Percentiles rank a stretch among this genome's conserved stretches.
Evolutionary conservation across 805 yeast species (phyloP).

Genomic region (Sugiyamaella chiloensis): DNA sequence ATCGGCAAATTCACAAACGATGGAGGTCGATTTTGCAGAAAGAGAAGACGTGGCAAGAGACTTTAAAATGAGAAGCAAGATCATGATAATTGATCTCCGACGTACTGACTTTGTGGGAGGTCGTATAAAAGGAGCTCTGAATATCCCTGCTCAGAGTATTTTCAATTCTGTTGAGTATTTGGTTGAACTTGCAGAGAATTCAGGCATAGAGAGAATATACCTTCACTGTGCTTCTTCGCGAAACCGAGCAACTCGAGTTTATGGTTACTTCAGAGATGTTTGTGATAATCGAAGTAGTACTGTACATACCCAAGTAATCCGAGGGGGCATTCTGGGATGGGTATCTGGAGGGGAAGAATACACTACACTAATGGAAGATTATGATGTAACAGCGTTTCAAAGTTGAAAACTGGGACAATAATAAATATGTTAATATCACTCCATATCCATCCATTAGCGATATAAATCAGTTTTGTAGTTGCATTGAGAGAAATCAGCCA

Average conservation of each 20-base stretch:
- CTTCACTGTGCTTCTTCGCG: constrained; percentile 23
- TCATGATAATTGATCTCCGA: constrained; percentile 23
- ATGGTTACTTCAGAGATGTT: constrained; percentile 24
- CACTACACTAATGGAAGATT: constrained; percentile 24
- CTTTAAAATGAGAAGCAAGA: not conserved
- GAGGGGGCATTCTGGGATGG: constrained; percentile 27
- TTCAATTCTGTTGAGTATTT: constrained; percentile 18
- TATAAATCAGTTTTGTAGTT: too few species aligned
- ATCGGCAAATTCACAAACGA: too few species aligned
- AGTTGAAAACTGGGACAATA: too few species aligned
- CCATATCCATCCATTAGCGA: too few species aligned
- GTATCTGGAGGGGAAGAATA: constrained; percentile 24
- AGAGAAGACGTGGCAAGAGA: not conserved
- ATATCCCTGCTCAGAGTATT: constrained; percentile 23
- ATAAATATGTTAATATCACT: too few species aligned
- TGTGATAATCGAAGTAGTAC: constrained; percentile 15
- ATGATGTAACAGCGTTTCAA: constrained; percentile 15
- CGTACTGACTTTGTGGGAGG: constrained; percentile 27
- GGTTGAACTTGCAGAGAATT: constrained; percentile 21
- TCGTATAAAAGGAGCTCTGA: constrained; percentile 24
- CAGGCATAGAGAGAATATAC: constrained; percentile 21
- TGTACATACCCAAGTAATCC: constrained; percentile 19
- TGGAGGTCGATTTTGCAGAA: not conserved
- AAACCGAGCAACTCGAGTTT: constrained; percentile 23
- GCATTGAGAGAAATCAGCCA: too few species aligned